Evolutionary conservation across 1,284 basidiomycete genomes (phyloP), one percentile per base, ranked within the genome.

Genomic region (Xanthoconium separans): DNA sequence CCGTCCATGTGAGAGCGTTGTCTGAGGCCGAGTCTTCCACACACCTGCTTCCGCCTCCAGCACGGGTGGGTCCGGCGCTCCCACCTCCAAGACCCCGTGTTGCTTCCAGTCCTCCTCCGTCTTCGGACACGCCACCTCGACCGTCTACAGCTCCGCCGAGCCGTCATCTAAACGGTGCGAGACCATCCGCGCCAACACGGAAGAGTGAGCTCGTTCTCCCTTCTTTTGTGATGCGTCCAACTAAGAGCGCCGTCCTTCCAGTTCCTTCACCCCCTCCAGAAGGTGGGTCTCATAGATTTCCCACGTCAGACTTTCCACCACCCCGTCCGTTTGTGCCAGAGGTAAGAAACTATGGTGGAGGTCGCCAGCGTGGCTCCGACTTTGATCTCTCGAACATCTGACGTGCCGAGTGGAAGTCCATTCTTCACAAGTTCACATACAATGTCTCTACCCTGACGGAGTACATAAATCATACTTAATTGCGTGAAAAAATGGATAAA

Each of bases 261-360:
- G 89, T 91, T 53, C 86, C 87, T 37, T 83, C 87, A 6, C 90
- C 89, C 33, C 88, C 89, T 24, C 82, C 87, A 1, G 82, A 77
- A 54, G 80, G 79, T 44, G 88, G 88, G 16, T 65, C 76, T 27
- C 85, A 90, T 63, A 83, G 77, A 20, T 92, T 91, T 64, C 87
- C 87, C 13, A 79, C 83, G 16, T 73, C 75, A 20, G 87, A 84
- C 47, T 91, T 92, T 67, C 90, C 89, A 13, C 82, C 84, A 15
- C 89, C 89, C n/a, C 81, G 88, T 43, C 74, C 75, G 30, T 91
- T 90, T 68, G 68, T 67, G 36, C 65, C 69, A 16, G 72, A 65
- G 33, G 59, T 67, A 27, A 85, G 77, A 62, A 75, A 74, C 41
- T 92, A 92, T 65, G 70, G 69, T 15, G 84, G 83, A 66, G 87